phyloP scores from a whole-genome alignment of 768 basidiomycete species.

The Leccinum ochraceum region DNA sequence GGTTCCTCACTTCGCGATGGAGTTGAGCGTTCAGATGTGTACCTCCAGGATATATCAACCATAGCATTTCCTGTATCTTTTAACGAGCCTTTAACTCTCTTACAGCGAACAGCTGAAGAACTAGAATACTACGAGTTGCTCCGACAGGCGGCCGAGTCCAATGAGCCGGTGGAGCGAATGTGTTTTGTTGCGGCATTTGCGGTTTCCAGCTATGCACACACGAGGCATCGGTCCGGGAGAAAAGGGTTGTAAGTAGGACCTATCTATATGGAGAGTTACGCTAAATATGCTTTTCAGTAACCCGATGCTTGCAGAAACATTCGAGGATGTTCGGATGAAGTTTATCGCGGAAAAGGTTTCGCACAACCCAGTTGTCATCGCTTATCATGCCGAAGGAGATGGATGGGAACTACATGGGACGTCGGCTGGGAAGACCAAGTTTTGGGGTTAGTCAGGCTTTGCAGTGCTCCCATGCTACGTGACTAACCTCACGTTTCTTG shows the following conservation, averaged over 20 bases:
- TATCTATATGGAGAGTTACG: slow-evolving; percentile 3
- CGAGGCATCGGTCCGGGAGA: slow-evolving; percentile 74
- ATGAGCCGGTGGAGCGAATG: slow-evolving; percentile 65
- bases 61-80: slow-evolving; percentile 87
- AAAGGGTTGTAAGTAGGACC: slow-evolving; percentile 76
- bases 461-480: slow-evolving; percentile 8
- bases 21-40: background rate
- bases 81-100: slow-evolving; percentile 83
- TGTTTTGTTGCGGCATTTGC: slow-evolving; percentile 84
- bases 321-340: slow-evolving; percentile 77
- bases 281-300: slow-evolving; percentile 53
- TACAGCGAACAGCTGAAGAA: slow-evolving; percentile 83
- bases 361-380: slow-evolving; percentile 82
- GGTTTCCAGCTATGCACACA: slow-evolving; percentile 81
- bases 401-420: slow-evolving; percentile 77
- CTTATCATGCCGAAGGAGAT: slow-evolving; percentile 76
- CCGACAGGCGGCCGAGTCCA: slow-evolving; percentile 57
- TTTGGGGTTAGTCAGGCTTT: slow-evolving; percentile 66
- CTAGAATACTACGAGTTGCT: slow-evolving; percentile 75
- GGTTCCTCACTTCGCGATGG: background rate
- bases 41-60: slow-evolving; percentile 69
- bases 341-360: slow-evolving; percentile 88
- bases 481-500: slow-evolving; percentile 20
- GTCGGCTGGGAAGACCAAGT: slow-evolving; percentile 83
- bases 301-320: slow-evolving; percentile 87